Evolutionary conservation across 2,329 filamentous ascomycete genomes (phyloP).

Genomic region (Geosmithia flava): DNA sequence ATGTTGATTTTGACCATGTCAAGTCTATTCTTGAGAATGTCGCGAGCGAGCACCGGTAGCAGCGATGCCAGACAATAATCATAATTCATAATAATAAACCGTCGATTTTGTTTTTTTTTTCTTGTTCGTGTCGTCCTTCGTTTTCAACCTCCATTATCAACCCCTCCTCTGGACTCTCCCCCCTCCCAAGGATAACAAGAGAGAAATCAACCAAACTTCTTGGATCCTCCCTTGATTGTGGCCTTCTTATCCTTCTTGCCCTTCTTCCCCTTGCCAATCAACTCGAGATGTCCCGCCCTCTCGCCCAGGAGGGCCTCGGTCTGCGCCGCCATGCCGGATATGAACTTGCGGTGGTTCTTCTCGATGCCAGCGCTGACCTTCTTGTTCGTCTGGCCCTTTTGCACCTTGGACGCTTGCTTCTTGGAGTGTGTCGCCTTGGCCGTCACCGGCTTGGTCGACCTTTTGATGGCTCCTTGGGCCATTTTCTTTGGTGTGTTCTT

Average conservation of each 20-base stretch:
- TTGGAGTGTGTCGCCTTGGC: constrained; percentile 28
- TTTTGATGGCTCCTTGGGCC: constrained; percentile 43
- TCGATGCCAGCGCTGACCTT: constrained; percentile 29
- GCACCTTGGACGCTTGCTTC: constrained; percentile 29
- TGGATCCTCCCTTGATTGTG: constrained; percentile 33
- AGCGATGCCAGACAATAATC: constrained; percentile 6
- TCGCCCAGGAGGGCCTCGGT: constrained; percentile 48
- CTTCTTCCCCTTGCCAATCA: constrained; percentile 45
- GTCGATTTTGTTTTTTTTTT: too few relatives aligned
- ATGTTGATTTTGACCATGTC: constrained; percentile 55
- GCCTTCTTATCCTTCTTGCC: constrained; percentile 15
- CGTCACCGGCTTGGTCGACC: constrained; percentile 24
- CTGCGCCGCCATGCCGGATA: constrained; percentile 37
- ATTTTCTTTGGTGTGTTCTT: constrained; percentile 17
- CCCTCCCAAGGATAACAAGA: not conserved
- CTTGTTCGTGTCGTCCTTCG: too few relatives aligned
- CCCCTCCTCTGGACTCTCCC: not conserved
- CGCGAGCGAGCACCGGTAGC: constrained; percentile 15
- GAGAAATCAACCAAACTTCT: constrained; percentile 38
- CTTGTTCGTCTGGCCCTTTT: constrained; percentile 28
- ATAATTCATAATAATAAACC: not conserved
- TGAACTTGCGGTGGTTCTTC: constrained; percentile 42
- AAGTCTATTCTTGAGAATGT: constrained; percentile 46
- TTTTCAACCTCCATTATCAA: not conserved
- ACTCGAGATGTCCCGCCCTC: constrained; percentile 45